phyloP scores from a whole-genome alignment of 495 filamentous ascomycete species.

The Xylaria scruposa region DNA sequence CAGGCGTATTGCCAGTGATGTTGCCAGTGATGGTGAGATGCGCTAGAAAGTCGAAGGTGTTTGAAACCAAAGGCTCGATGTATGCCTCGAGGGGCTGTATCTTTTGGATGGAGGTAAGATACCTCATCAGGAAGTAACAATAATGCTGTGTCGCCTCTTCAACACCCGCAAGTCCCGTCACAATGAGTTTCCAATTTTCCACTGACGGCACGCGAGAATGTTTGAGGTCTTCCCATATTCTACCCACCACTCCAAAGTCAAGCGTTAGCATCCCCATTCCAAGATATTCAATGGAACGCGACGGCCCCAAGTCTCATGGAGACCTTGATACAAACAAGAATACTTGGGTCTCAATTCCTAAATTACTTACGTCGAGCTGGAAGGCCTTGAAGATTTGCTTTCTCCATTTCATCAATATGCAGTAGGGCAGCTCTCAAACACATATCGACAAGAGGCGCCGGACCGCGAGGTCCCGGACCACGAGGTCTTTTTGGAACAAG shows the following conservation, averaged over 20 bases:
- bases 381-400: neutral
- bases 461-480: neutral
- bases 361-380: neutral
- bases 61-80: conserved; percentile 30
- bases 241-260: conserved; percentile 1
- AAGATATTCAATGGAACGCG: neutral
- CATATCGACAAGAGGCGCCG: conserved; percentile 1
- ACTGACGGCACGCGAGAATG: conserved; percentile 2
- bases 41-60: conserved; percentile 36
- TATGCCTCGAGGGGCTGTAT: conserved; percentile 31
- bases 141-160: neutral
- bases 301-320: neutral
- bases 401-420: neutral
- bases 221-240: neutral
- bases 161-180: conserved; percentile 15
- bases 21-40: conserved; percentile 36
- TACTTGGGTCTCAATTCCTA: neutral
- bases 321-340: neutral
- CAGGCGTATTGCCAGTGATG: conserved; percentile 25
- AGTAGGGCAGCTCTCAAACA: neutral
- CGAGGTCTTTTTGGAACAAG: neutral
- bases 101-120: conserved; percentile 14
- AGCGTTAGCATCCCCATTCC: neutral
- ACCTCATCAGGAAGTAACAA: neutral
- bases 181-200: conserved; percentile 36